Conservation (phyloP, 257 asterid species). For the Hygrophila difformis region DNA sequence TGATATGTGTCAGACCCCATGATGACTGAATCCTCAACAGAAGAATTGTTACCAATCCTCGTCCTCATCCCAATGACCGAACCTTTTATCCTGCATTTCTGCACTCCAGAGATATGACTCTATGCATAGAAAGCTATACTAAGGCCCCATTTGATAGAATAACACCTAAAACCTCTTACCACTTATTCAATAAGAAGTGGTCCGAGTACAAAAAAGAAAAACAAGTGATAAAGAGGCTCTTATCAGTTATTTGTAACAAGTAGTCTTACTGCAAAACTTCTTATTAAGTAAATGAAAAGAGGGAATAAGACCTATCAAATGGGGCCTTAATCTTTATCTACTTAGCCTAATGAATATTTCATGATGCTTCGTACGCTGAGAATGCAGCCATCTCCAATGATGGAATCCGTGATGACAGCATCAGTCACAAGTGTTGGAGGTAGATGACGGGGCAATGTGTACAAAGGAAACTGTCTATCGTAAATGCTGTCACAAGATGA, state of each 20-base stretch:
- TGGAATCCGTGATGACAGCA: constrained; percentile 65
- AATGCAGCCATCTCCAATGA: constrained; percentile 77
- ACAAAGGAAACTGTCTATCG: constrained; percentile 50
- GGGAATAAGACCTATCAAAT: too few relatives aligned
- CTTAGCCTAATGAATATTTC: neutral
- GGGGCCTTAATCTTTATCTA: too few relatives aligned
- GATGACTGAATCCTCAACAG: constrained; percentile 66
- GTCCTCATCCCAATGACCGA: constrained; percentile 76
- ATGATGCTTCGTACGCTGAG: constrained; percentile 53
- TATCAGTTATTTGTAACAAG: too few relatives aligned
- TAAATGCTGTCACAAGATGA: constrained; percentile 48
- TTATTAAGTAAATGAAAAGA: too few relatives aligned
- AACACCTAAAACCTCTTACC: too few relatives aligned
- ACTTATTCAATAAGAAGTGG: too few relatives aligned
- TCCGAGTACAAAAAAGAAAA: too few relatives aligned
- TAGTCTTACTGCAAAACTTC: too few relatives aligned
- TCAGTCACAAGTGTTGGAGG: constrained; percentile 79
- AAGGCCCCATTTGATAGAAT: too few relatives aligned
- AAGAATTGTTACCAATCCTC: constrained; percentile 49
- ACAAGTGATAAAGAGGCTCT: neutral
- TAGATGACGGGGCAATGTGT: constrained; percentile 75
- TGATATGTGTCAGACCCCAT: constrained; percentile 70
- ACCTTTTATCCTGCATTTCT: constrained; percentile 72
- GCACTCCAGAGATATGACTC: constrained; percentile 15
- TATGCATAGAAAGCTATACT: too few relatives aligned